Evolutionary conservation across 352 stramenopile genomes (phyloP).

Genomic region (Aphanomyces invadans): DNA sequence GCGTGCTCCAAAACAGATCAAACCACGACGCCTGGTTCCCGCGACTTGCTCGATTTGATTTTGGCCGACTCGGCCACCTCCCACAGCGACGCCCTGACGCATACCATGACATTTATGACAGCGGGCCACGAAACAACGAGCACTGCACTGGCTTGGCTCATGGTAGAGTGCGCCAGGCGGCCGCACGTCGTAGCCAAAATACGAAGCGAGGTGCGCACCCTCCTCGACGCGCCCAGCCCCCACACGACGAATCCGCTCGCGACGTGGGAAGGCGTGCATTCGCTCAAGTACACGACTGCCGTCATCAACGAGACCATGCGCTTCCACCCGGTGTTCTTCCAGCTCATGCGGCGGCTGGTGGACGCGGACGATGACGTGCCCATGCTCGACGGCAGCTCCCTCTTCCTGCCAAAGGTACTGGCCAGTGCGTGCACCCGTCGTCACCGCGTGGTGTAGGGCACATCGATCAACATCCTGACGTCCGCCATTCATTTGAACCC

Average conservation of each 20-base stretch:
- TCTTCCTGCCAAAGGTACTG: background rate
- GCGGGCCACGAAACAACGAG: background rate
- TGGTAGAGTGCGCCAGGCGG: background rate
- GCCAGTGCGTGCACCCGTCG: too few species aligned
- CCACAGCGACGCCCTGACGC: background rate
- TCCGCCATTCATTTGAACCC: background rate
- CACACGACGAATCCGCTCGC: background rate
- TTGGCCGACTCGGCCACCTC: background rate
- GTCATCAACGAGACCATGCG: conserved; percentile 9
- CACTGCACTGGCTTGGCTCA: background rate
- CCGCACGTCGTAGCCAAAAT: background rate
- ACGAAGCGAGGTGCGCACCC: background rate
- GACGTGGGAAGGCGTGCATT: background rate
- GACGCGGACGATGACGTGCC: background rate
- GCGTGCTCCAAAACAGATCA: too few species aligned
- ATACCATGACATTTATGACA: background rate
- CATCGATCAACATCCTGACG: background rate
- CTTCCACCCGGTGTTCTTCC: background rate
- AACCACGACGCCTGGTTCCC: background rate
- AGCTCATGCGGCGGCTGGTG: background rate
- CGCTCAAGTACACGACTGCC: background rate
- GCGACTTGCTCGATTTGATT: conserved; percentile 6
- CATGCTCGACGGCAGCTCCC: background rate
- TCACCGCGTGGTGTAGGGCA: too few species aligned
- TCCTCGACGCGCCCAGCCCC: background rate